Percentiles rank a stretch among this genome's conserved stretches.
These are phyloP conservation scores for Sporothrix luriei DNA, from an alignment of 2,329 filamentous ascomycete species.

Conservation along the genomic window DNA sequence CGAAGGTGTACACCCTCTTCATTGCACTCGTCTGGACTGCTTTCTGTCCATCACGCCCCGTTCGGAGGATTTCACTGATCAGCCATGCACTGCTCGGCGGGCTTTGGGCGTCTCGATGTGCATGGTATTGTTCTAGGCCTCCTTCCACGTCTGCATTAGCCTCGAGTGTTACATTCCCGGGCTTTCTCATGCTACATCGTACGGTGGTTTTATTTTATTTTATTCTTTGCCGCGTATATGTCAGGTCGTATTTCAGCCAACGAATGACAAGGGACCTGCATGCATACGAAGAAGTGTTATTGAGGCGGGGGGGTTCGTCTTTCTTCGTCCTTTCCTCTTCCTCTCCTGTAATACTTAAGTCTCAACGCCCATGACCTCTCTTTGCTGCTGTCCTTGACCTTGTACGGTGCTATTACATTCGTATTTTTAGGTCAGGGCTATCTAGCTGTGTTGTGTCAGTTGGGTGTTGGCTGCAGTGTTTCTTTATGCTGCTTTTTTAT, in stretches of 20 bases:
- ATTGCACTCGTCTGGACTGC: background rate
- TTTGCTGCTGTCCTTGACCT: background rate
- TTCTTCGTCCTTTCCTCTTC: background rate
- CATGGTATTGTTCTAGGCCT: too few relatives aligned
- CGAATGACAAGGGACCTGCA: background rate
- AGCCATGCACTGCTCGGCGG: background rate
- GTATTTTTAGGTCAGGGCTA: slow-evolving; percentile 16
- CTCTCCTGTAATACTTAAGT: background rate
- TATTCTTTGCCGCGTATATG: background rate
- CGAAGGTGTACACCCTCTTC: background rate
- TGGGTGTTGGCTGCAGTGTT: background rate
- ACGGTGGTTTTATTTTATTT: background rate
- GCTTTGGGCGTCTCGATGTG: too few relatives aligned
- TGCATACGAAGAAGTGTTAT: background rate
- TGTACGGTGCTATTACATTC: background rate
- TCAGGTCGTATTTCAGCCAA: background rate
- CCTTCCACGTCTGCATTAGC: background rate
- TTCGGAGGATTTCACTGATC: background rate
- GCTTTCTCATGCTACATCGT: background rate
- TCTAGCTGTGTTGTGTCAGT: background rate
- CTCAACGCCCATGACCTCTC: background rate
- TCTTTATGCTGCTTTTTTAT: background rate
- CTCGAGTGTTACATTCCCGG: background rate
- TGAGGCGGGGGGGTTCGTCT: too few relatives aligned
- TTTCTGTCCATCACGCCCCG: background rate